These are phyloP conservation scores for Rhizopogon sp. DNA, from an alignment of 768 basidiomycete species.

Conservation along the genomic window DNA sequence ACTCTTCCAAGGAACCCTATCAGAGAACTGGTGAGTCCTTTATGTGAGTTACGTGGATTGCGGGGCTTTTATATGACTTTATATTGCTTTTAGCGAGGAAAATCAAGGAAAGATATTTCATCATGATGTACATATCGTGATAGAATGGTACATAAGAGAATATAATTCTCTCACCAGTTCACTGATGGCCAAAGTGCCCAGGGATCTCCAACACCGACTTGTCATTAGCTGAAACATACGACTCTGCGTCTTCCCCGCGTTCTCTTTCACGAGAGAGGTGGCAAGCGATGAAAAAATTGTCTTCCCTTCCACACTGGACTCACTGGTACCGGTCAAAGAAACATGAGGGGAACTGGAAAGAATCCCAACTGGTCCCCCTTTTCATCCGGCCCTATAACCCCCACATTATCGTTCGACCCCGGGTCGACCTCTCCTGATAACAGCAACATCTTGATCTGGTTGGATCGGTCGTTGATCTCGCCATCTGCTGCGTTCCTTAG, in stretches of 20 bases:
- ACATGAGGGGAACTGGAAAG: constrained; percentile 11
- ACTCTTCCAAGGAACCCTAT: constrained; percentile 5
- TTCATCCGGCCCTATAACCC: constrained; percentile 27
- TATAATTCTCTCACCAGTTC: too few relatives aligned
- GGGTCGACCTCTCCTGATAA: constrained; percentile 27
- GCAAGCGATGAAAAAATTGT: not conserved
- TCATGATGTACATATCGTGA: too few relatives aligned
- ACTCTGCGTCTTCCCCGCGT: constrained; percentile 4
- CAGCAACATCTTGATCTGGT: constrained; percentile 17
- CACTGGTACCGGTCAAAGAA: constrained; percentile 16
- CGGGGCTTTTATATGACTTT: too few relatives aligned
- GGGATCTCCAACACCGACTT: constrained; percentile 41
- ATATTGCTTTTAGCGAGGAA: too few relatives aligned
- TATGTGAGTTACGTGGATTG: too few relatives aligned
- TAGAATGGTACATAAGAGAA: too few relatives aligned
- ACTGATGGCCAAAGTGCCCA: constrained; percentile 49
- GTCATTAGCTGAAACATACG: constrained; percentile 14
- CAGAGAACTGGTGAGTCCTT: too few relatives aligned
- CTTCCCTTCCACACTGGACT: constrained; percentile 9
- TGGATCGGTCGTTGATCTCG: constrained; percentile 14
- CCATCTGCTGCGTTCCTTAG: constrained; percentile 22
- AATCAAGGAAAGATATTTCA: too few relatives aligned
- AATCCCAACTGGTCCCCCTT: constrained; percentile 14
- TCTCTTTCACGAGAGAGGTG: not conserved
- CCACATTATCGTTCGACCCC: constrained; percentile 38